Base-by-base conservation (phyloP, 257 asterid genomes). In the Gentiana dahurica region DNA sequence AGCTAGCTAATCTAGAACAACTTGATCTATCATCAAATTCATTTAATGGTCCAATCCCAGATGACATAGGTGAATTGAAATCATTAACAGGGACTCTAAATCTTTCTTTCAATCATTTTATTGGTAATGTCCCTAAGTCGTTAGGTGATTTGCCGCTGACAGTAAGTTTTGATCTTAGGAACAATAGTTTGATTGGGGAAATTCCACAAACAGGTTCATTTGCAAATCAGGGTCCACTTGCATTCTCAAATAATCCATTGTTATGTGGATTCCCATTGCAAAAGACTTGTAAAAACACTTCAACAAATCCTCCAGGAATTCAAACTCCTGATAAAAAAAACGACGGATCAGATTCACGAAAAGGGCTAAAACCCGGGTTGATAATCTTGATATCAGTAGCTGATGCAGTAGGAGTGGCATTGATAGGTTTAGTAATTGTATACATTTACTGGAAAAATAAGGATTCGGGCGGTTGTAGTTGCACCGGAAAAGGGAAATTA, bases 231-330 rank as follows among this genome's bases (percentile, higher is more conserved):
- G 98, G 98, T 24, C 97, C 97, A 0, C 85, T 93, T 0, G 97
- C 98, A 37, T 91, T 91, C 70, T 48, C 81, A 70, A 82, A 81
- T 51, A 91, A 91, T 57, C 88, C 95, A 4, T 56, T 58, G 65
- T 66, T 91, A n/a, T 91, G 98, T 74, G 97, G 98, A 52, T 91
- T 91, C 61, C 98, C 98, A n/a, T 60, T 91, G 51, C 95, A 85
- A 41, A 85, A 54, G 68, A 53, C 81, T 8, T 91, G 98, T 57
- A 79, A 71, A 75, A 78, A 70, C 4, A 69, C 54, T 51, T 69
- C 89, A 2, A 76, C 64, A 49, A 54, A 48, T 54, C n/a, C 85
- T 1, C 65, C 83, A 1, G 76, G 69, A 7, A 37, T 60, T 55
- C 79, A 75, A 67, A 58, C 58, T 46, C 64, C 81, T 33, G 58